phyloP scores from a whole-genome alignment of 2,329 filamentous ascomycete genomes.

The Cladosporium sp. region DNA sequence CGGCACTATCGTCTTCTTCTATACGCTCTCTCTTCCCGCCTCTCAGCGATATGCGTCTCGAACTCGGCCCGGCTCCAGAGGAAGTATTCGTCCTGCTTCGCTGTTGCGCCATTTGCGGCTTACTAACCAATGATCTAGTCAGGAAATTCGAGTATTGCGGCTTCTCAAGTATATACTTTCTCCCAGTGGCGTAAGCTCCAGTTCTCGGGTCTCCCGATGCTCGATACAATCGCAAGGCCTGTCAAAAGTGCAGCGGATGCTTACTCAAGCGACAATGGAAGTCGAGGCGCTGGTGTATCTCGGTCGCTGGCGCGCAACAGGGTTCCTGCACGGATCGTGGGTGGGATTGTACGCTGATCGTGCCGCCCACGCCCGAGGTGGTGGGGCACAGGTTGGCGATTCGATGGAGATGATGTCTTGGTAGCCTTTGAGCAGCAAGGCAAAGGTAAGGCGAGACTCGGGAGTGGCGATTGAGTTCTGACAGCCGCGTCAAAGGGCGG shows the following conservation, averaged over 20 bases:
- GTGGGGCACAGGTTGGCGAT: background rate
- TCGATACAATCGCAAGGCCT: no score
- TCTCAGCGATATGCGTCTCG: background rate
- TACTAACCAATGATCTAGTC: background rate
- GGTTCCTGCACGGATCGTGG: background rate
- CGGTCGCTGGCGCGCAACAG: background rate
- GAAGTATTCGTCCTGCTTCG: background rate
- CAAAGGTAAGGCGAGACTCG: background rate
- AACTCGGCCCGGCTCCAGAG: background rate
- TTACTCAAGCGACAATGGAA: background rate
- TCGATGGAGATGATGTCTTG: background rate
- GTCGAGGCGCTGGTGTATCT: background rate
- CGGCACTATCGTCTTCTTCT: background rate
- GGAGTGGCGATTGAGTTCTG: no score
- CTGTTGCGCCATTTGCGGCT: conserved; percentile 1
- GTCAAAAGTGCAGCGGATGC: background rate
- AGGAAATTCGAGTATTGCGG: background rate
- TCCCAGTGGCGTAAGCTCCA: background rate
- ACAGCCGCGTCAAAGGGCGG: no score
- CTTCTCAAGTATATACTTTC: background rate
- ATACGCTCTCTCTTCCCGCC: conserved; percentile 5
- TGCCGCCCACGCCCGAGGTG: background rate
- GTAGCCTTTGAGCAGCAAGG: background rate
- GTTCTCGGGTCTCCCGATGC: background rate
- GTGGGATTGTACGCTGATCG: background rate